These are phyloP conservation scores for Verticillium klebahnii DNA, from an alignment of 2,329 filamentous ascomycete species.

Conservation along the genomic window DNA sequence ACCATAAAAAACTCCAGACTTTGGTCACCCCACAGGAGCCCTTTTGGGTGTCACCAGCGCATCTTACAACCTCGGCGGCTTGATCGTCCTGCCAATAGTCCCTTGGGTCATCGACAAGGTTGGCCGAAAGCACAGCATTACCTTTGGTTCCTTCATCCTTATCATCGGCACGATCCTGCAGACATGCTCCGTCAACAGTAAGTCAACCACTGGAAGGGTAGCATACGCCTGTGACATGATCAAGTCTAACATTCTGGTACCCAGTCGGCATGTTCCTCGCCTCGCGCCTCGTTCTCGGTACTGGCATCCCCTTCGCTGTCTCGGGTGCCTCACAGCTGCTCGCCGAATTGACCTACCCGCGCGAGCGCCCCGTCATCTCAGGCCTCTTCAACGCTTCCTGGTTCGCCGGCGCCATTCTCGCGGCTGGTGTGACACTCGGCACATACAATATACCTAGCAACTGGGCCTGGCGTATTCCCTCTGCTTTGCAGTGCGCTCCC, in stretches of 20 bases:
- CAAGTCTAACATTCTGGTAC: too few species aligned
- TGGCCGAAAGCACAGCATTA: conserved; percentile 25
- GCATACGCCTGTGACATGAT: neutral
- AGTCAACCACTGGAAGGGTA: conserved; percentile 8
- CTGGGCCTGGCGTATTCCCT: conserved; percentile 30
- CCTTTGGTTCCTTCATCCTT: conserved; percentile 23
- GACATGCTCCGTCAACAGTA: conserved; percentile 22
- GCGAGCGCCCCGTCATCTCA: conserved; percentile 45
- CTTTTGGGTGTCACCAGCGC: conserved; percentile 27
- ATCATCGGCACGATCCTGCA: conserved; percentile 22
- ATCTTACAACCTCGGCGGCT: conserved; percentile 44
- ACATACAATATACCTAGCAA: conserved; percentile 31
- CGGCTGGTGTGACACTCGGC: conserved; percentile 37
- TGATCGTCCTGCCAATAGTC: conserved; percentile 20
- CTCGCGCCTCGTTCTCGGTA: conserved; percentile 47
- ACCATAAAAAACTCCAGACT: conserved; percentile 11
- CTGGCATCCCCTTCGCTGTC: conserved; percentile 43
- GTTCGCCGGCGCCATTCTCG: conserved; percentile 37
- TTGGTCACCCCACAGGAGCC: conserved; percentile 24
- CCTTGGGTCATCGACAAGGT: conserved; percentile 24
- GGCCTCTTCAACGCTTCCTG: conserved; percentile 46
- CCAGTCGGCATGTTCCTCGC: conserved; percentile 43
- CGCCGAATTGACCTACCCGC: conserved; percentile 47
- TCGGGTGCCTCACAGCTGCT: conserved; percentile 46
- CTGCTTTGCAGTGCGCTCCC: conserved; percentile 24